A percentile compares a stretch with the other conserved stretches of the same genome.
Conservation (phyloP, 2,329 filamentous ascomycete species). For the Penicillium sp. region DNA sequence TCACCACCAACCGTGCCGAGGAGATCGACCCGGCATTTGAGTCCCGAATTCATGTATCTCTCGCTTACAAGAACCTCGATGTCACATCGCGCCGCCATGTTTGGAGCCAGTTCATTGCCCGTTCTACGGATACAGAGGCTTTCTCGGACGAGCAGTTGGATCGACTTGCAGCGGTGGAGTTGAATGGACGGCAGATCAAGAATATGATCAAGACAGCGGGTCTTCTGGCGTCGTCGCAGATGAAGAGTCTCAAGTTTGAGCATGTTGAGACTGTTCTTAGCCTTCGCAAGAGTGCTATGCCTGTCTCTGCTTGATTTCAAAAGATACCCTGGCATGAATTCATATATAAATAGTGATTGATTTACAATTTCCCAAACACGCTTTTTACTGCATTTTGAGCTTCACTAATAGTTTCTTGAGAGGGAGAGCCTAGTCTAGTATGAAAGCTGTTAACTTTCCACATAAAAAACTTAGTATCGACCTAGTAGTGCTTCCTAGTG, state of each 20-base stretch:
- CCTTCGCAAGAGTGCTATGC: constrained; percentile 12
- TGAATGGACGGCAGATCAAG: constrained; percentile 49
- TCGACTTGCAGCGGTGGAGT: constrained; percentile 22
- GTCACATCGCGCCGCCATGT: constrained; percentile 41
- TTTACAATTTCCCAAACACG: background rate
- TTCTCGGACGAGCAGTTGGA: constrained; percentile 31
- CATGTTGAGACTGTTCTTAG: constrained; percentile 26
- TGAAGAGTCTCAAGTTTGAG: constrained; percentile 20
- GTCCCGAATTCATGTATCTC: constrained; percentile 48
- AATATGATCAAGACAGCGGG: constrained; percentile 50
- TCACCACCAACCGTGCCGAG: constrained; percentile 58
- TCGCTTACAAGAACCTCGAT: constrained; percentile 47
- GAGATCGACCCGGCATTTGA: constrained; percentile 56
- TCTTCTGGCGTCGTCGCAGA: constrained; percentile 39
- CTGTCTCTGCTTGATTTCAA: background rate
- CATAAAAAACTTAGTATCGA: no score
- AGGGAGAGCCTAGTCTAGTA: no score
- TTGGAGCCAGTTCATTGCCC: constrained; percentile 51
- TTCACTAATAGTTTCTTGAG: no score
- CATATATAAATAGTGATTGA: background rate
- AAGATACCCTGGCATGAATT: background rate
- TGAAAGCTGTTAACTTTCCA: no score
- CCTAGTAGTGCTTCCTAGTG: no score
- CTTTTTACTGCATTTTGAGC: no score
- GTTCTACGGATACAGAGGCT: constrained; percentile 16